Evolutionary conservation across 768 basidiomycete genomes (phyloP).

Genomic region (Podaxis rugospora): DNA sequence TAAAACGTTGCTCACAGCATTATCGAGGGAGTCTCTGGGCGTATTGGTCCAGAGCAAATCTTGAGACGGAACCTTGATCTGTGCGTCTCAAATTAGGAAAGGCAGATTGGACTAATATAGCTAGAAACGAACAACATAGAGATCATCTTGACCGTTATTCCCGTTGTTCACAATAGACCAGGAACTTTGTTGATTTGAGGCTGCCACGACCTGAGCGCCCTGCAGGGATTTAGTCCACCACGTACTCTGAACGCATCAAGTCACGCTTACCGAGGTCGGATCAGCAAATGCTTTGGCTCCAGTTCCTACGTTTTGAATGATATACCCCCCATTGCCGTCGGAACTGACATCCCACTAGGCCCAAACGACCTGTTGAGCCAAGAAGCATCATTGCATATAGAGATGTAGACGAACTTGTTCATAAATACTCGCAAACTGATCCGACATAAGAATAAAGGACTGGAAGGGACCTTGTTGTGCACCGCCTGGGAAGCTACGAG

Average conservation of each 20-base stretch:
- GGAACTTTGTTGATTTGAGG: background rate
- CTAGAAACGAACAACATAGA: background rate
- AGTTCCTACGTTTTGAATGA: background rate
- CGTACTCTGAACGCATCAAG: too few species aligned
- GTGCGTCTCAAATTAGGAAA: background rate
- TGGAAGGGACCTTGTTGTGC: constrained; percentile 2
- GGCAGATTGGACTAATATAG: background rate
- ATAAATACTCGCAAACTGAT: constrained; percentile 3
- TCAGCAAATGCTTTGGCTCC: constrained; percentile 2
- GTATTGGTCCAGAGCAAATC: constrained; percentile 9
- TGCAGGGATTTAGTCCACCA: background rate
- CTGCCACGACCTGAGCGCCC: background rate
- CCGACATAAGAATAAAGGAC: background rate
- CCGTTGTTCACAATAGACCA: constrained; percentile 3
- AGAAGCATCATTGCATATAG: background rate
- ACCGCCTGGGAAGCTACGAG: constrained; percentile 6
- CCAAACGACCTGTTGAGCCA: background rate
- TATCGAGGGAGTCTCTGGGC: background rate
- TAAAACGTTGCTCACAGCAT: background rate
- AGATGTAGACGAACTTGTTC: background rate
- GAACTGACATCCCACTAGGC: background rate
- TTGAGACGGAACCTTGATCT: constrained; percentile 6
- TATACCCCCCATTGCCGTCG: constrained; percentile 2
- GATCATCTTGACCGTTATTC: background rate
- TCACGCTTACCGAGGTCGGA: background rate